Percentiles rank a stretch among this genome's conserved stretches.
Conservation (phyloP, 2,329 filamentous ascomycete species). For the Tolypocladium nubicola region DNA sequence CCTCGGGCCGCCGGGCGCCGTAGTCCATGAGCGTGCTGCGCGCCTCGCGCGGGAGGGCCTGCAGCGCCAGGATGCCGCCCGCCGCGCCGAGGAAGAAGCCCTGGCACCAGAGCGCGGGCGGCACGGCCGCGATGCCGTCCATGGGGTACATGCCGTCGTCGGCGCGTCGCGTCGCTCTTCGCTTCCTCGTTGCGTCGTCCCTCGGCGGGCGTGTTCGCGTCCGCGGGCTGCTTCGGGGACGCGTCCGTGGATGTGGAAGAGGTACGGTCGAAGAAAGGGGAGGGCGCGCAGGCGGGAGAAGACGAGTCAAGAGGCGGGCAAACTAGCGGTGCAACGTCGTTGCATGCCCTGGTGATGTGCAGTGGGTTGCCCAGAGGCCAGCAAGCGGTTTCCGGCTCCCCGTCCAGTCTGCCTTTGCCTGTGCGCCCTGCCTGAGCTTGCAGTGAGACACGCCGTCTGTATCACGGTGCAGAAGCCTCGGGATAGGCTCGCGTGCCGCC, state of each 20-base stretch:
- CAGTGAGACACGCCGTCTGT: not conserved
- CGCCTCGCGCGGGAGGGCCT: slow-evolving; percentile 32
- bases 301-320: not conserved
- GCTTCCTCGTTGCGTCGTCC: not conserved
- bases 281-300: not conserved
- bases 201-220: not conserved
- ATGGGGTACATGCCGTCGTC: not conserved
- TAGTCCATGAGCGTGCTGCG: slow-evolving; percentile 37
- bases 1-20: slow-evolving; percentile 30
- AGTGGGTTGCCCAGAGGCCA: not conserved
- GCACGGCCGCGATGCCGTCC: not conserved
- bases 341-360: not conserved
- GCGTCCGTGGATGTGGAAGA: not conserved
- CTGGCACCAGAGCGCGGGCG: slow-evolving; percentile 29
- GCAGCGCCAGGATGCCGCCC: slow-evolving; percentile 28
- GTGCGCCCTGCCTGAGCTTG: not conserved
- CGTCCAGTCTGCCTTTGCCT: not conserved
- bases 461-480: not conserved
- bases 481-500: not conserved
- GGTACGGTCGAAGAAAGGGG: not conserved
- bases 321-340: not conserved
- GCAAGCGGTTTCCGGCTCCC: not conserved
- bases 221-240: not conserved
- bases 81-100: slow-evolving; percentile 34
- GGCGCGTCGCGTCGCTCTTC: not conserved